Conservation (phyloP, 352 stramenopile genomes). For the Globisporangium parvum region DNA sequence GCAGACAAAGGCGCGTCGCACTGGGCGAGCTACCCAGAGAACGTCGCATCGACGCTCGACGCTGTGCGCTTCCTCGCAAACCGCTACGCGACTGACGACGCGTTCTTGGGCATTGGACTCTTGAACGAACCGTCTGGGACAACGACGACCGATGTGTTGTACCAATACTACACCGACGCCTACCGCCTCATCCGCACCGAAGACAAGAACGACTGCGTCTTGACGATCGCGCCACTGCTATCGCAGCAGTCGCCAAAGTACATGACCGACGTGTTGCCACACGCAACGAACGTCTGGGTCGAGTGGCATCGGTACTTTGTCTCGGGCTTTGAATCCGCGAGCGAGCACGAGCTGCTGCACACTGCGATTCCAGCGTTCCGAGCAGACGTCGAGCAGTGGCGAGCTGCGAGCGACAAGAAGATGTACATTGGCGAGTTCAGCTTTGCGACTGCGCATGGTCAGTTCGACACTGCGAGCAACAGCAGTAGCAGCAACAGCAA, state of each 20-base stretch:
- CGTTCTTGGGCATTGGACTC: slow-evolving; percentile 73
- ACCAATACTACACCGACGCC: slow-evolving; percentile 68
- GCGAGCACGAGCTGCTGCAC: slow-evolving; percentile 41
- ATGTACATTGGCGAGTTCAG: slow-evolving; percentile 47
- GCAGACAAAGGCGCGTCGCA: slow-evolving; percentile 31
- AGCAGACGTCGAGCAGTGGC: slow-evolving; percentile 33
- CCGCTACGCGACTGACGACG: slow-evolving; percentile 57
- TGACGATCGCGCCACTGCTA: slow-evolving; percentile 51
- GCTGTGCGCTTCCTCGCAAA: slow-evolving; percentile 42
- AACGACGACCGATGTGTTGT: slow-evolving; percentile 50
- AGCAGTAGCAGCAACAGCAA: too few relatives aligned
- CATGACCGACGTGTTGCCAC: slow-evolving; percentile 48
- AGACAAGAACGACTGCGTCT: slow-evolving; percentile 50
- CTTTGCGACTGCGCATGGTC: slow-evolving; percentile 31
- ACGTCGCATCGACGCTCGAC: slow-evolving; percentile 48
- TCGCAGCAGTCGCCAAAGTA: slow-evolving; percentile 34
- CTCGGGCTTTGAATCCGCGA: slow-evolving; percentile 65
- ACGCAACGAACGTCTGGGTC: slow-evolving; percentile 65
- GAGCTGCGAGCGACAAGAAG: slow-evolving; percentile 27
- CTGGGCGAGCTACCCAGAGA: slow-evolving; percentile 46
- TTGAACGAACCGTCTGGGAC: slow-evolving; percentile 64
- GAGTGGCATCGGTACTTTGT: slow-evolving; percentile 84
- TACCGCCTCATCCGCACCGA: slow-evolving; percentile 52
- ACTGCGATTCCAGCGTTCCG: slow-evolving; percentile 39
- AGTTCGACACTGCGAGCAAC: slow-evolving; percentile 23